Evolutionary conservation across 2,329 filamentous ascomycete genomes (phyloP).

Genomic region (Ramichloridium luteum): DNA sequence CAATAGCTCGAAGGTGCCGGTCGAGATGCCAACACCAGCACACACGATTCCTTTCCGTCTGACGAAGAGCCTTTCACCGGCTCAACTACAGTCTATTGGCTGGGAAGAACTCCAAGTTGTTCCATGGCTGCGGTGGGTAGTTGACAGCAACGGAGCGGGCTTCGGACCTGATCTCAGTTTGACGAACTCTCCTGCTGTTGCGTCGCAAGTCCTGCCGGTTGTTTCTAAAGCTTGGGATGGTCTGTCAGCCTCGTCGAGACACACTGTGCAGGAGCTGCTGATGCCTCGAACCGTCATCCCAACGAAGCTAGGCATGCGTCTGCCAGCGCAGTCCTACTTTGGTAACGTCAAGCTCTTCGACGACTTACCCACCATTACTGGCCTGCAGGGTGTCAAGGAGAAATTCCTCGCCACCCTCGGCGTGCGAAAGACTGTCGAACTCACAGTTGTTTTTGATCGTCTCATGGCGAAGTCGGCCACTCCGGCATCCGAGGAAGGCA

Average conservation of each 20-base stretch:
- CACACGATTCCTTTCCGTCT: constrained; percentile 77
- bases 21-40: constrained; percentile 67
- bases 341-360: constrained; percentile 89
- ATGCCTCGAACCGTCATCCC: constrained; percentile 65
- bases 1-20: constrained; percentile 63
- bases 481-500: constrained; percentile 35
- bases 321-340: constrained; percentile 79
- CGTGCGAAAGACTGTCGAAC: constrained; percentile 87
- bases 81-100: constrained; percentile 65
- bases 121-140: constrained; percentile 71
- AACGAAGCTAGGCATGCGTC: constrained; percentile 80
- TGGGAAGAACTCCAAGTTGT: constrained; percentile 79
- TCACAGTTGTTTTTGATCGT: constrained; percentile 84
- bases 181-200: constrained; percentile 59
- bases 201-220: constrained; percentile 62
- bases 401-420: constrained; percentile 75
- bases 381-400: constrained; percentile 71
- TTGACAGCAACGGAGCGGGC: constrained; percentile 52
- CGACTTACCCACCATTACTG: constrained; percentile 71
- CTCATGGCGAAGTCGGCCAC: constrained; percentile 52
- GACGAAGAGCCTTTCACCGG: constrained; percentile 54
- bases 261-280: constrained; percentile 52
- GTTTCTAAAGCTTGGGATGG: constrained; percentile 85
- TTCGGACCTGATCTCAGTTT: constrained; percentile 55
- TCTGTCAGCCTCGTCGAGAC: constrained; percentile 54